Percentiles rank a stretch among this genome's conserved stretches.
Evolutionary conservation across 768 basidiomycete species (phyloP).

Genomic region (Imleria badia): DNA sequence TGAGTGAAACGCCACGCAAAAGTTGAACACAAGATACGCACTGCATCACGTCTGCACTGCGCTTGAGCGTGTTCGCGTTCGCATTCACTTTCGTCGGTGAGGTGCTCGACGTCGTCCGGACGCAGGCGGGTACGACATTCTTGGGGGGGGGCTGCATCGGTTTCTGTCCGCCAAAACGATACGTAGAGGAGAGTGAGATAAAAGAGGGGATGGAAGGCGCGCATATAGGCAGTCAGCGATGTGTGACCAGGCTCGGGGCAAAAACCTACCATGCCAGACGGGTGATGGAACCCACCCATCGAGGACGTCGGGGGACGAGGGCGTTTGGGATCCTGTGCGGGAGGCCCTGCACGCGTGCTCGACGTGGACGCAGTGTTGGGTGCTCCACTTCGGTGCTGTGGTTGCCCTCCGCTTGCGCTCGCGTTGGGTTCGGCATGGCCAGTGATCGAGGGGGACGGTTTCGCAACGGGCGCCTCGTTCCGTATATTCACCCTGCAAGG

Average conservation of each 20-base stretch:
- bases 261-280: conserved; percentile 43
- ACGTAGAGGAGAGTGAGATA: too few relatives aligned
- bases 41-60: conserved; percentile 35
- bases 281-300: conserved; percentile 51
- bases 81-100: conserved; percentile 1
- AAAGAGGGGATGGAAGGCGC: not conserved
- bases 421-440: not conserved
- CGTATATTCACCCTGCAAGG: not conserved
- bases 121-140: not conserved
- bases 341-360: not conserved
- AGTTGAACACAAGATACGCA: conserved; percentile 11
- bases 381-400: not conserved
- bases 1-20: not conserved
- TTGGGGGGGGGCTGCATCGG: conserved; percentile 9
- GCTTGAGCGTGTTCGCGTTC: conserved; percentile 26
- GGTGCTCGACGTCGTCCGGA: conserved; percentile 4
- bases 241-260: not conserved
- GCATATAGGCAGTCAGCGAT: conserved; percentile 6
- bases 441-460: not conserved
- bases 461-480: not conserved
- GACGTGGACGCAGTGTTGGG: conserved; percentile 2
- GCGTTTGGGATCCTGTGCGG: not conserved
- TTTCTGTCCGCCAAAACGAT: conserved; percentile 9
- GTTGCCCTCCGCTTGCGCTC: not conserved
- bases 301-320: conserved; percentile 20